phyloP scores from a whole-genome alignment of 169 alveolate genomes.

The Plasmodium sp. region DNA sequence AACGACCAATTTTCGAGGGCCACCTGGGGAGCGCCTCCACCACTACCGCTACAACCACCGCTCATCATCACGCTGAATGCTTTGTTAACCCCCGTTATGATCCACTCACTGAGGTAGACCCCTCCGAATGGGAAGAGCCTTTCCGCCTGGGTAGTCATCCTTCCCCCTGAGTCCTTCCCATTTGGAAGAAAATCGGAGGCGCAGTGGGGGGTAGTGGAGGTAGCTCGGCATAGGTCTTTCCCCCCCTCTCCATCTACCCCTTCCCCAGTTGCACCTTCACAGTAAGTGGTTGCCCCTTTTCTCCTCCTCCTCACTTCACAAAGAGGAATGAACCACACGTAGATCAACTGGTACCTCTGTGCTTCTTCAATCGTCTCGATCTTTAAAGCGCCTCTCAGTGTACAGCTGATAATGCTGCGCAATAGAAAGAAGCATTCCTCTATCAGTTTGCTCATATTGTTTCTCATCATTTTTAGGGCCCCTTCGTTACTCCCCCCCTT shows the following conservation, averaged over 20 bases:
- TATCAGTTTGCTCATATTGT: slow-evolving; percentile 9
- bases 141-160: neutral
- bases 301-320: neutral
- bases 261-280: neutral
- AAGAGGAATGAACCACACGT: slow-evolving; percentile 49
- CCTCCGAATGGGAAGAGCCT: neutral
- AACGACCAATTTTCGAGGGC: slow-evolving; percentile 40
- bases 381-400: slow-evolving; percentile 6
- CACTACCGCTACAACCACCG: neutral
- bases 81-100: slow-evolving; percentile 20
- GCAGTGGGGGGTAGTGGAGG: neutral
- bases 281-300: neutral
- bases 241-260: neutral
- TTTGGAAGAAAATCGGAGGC: neutral
- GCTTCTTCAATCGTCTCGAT: slow-evolving; percentile 20
- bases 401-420: slow-evolving; percentile 20
- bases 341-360: slow-evolving; percentile 6
- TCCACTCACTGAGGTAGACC: slow-evolving; percentile 44
- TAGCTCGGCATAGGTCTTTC: neutral
- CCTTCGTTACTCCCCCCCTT: neutral
- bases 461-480: slow-evolving; percentile 4
- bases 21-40: neutral
- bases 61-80: neutral
- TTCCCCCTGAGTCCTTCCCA: neutral
- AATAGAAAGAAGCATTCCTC: slow-evolving; percentile 36